A percentile compares a stretch with the other conserved stretches of the same genome.
Evolutionary conservation across 2,329 filamentous ascomycete species (phyloP).

Genomic region (Plectosphaerella cucumerina): DNA sequence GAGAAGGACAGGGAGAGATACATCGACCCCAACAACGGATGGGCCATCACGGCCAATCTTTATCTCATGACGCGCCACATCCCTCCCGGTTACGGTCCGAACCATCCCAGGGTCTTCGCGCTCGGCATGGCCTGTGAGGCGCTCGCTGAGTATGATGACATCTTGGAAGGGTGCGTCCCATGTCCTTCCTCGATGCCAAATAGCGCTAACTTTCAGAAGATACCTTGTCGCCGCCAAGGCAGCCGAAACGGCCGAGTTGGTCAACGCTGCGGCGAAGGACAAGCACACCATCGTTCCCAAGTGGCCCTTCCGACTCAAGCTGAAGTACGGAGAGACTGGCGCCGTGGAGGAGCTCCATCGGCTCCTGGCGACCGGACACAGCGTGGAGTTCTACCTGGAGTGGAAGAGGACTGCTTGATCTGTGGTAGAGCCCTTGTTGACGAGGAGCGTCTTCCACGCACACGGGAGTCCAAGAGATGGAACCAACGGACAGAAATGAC

Average conservation of each 20-base stretch:
- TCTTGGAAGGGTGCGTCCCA: constrained; percentile 11
- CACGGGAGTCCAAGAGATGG: too few relatives aligned
- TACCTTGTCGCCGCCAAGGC: constrained; percentile 7
- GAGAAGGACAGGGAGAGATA: neutral
- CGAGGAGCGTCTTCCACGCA: too few relatives aligned
- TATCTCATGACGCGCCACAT: too few relatives aligned
- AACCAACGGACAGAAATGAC: neutral
- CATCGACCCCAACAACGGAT: too few relatives aligned
- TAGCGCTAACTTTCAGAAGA: constrained; percentile 7
- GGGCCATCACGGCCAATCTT: too few relatives aligned
- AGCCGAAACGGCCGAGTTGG: neutral
- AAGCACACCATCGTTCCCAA: constrained; percentile 25
- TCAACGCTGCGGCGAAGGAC: constrained; percentile 17
- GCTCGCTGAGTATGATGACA: neutral
- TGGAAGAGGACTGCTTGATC: constrained; percentile 22
- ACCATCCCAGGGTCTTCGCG: constrained; percentile 1
- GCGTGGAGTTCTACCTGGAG: constrained; percentile 26
- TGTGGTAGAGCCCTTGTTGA: too few relatives aligned
- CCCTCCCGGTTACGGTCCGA: neutral
- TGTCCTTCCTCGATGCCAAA: neutral
- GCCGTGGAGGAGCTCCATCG: constrained; percentile 27
- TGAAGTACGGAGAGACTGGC: constrained; percentile 13
- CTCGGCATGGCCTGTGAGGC: neutral
- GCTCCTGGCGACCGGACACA: constrained; percentile 3
- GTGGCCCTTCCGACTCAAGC: constrained; percentile 24